phyloP scores from a whole-genome alignment of 495 filamentous ascomycete genomes.

The Podospora conica region DNA sequence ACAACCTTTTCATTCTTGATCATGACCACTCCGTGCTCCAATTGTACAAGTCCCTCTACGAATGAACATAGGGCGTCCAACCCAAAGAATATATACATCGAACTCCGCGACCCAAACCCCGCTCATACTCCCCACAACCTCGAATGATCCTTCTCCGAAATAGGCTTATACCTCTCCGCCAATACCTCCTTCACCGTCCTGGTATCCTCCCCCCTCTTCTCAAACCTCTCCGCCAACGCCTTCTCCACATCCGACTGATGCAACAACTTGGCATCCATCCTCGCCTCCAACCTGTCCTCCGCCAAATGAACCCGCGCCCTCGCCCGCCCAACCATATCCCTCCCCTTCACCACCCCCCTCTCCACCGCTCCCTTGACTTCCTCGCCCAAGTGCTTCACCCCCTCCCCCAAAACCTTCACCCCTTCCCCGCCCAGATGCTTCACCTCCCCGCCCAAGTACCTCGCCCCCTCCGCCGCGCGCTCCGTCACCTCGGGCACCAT shows the following conservation, averaged over 20 bases:
- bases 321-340: conserved; percentile 16
- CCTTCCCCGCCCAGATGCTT: conserved; percentile 20
- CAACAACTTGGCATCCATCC: conserved; percentile 23
- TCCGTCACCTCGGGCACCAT: conserved; percentile 8
- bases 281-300: conserved; percentile 21
- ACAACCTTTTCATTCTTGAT: background rate
- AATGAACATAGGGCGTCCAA: background rate
- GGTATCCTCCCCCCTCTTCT: conserved; percentile 27
- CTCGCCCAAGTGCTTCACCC: conserved; percentile 14
- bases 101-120: background rate
- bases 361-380: conserved; percentile 20
- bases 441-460: conserved; percentile 1
- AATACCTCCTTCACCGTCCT: conserved; percentile 41
- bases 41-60: background rate
- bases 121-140: conserved; percentile 16
- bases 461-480: conserved; percentile 3
- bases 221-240: conserved; percentile 42
- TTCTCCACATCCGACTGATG: conserved; percentile 39
- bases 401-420: conserved; percentile 17
- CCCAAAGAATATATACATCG: background rate
- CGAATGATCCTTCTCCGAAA: conserved; percentile 36
- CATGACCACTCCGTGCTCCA: background rate
- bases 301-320: conserved; percentile 26
- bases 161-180: conserved; percentile 42
- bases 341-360: conserved; percentile 27